These are phyloP conservation scores for Candida insectalens DNA, from an alignment of 805 yeast genomes.

Conservation along the genomic window DNA sequence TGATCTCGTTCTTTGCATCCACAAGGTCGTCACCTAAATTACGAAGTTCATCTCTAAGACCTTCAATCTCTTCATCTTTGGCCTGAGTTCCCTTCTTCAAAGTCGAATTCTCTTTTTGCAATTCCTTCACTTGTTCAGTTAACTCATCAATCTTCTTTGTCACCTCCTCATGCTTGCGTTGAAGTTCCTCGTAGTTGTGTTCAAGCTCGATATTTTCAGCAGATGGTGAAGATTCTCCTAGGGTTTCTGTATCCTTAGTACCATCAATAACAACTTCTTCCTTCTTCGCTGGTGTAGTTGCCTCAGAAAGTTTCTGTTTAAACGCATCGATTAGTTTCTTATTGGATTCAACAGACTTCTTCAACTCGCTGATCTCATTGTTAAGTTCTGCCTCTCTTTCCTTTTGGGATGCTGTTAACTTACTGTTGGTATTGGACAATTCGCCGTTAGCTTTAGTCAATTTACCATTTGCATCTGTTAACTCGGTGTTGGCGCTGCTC, in stretches of 20 bases:
- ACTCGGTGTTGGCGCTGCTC: neutral
- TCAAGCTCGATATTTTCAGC: no score
- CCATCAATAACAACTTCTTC: no score
- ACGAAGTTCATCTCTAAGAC: conserved; percentile 64
- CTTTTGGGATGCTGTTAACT: no score
- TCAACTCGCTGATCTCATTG: conserved; percentile 8
- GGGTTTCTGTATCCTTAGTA: no score
- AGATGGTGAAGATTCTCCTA: no score
- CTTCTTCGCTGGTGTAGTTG: no score
- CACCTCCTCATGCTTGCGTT: conserved; percentile 9
- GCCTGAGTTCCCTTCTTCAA: conserved; percentile 24
- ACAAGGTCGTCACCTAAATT: conserved; percentile 77
- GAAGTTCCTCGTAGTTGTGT: no score
- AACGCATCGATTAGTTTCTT: conserved; percentile 14
- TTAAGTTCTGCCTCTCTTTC: conserved; percentile 3
- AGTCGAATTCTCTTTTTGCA: conserved; percentile 6
- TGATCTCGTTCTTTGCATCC: conserved; percentile 50
- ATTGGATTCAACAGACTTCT: conserved; percentile 15
- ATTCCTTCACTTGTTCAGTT: neutral
- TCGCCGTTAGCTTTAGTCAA: neutral
- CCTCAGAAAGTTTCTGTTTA: no score
- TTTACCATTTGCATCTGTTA: neutral
- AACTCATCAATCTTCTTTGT: conserved; percentile 13
- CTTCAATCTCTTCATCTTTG: conserved; percentile 56
- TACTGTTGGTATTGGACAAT: no score